A percentile compares a stretch with the other conserved stretches of the same genome.
These are phyloP conservation scores for Licmophora abbreviata DNA, from an alignment of 108 stramenopile genomes.

Conservation along the genomic window DNA sequence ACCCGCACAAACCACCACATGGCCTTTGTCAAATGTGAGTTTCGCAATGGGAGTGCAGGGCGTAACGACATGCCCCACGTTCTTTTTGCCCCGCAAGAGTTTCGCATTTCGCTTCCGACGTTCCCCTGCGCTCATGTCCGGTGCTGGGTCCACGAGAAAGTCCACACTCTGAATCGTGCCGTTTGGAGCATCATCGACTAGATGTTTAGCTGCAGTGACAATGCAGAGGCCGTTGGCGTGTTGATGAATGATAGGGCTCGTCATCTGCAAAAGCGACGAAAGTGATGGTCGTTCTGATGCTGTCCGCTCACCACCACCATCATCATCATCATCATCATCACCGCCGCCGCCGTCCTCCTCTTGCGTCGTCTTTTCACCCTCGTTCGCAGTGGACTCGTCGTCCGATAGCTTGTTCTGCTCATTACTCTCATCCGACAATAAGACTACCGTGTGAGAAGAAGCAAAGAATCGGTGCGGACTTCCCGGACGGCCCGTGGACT, in stretches of 20 bases:
- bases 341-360: background rate
- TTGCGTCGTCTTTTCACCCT: constrained; percentile 3
- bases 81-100: constrained; percentile 30
- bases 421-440: too few relatives aligned
- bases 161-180: constrained; percentile 5
- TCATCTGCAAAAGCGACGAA: constrained; percentile 11
- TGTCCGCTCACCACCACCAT: too few relatives aligned
- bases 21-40: constrained; percentile 6
- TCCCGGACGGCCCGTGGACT: constrained; percentile 15
- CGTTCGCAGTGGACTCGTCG: background rate
- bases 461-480: constrained; percentile 28
- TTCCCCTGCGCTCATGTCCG: constrained; percentile 26
- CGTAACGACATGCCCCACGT: constrained; percentile 9
- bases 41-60: constrained; percentile 21
- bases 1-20: constrained; percentile 33
- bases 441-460: constrained; percentile 11
- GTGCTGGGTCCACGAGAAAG: constrained; percentile 7
- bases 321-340: constrained; percentile 2
- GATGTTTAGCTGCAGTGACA: constrained; percentile 45
- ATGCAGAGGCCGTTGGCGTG: constrained; percentile 69
- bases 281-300: background rate
- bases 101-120: constrained; percentile 40
- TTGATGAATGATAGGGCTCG: constrained; percentile 61
- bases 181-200: constrained; percentile 4
- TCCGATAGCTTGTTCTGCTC: background rate